phyloP scores from a whole-genome alignment of 1,139 yeast species.

The Blastobotrys apis region DNA sequence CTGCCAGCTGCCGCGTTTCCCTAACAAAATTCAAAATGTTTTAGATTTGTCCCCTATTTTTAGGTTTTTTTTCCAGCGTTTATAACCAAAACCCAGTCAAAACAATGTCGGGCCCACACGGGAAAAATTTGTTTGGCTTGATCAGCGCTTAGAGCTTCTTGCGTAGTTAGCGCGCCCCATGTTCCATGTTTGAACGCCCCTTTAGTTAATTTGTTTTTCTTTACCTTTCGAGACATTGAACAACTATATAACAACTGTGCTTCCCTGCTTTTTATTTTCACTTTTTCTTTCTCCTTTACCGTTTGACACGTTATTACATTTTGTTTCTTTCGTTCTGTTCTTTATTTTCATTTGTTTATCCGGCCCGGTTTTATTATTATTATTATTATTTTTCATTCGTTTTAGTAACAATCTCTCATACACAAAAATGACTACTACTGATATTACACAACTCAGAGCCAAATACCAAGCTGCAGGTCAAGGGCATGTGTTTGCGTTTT shows the following conservation, averaged over 20 bases:
- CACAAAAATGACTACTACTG: slow-evolving; percentile 25
- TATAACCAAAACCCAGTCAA: too few species aligned
- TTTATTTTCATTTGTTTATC: neutral
- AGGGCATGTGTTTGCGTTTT: slow-evolving; percentile 40
- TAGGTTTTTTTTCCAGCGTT: neutral
- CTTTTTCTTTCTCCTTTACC: neutral
- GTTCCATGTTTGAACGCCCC: too few species aligned
- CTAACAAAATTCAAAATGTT: too few species aligned
- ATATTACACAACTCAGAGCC: slow-evolving; percentile 24
- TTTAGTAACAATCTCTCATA: neutral
- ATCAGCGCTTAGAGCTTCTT: too few species aligned
- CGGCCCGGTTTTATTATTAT: neutral
- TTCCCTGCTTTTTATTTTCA: neutral
- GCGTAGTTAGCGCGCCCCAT: too few species aligned
- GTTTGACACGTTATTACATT: neutral
- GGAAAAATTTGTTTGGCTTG: too few species aligned
- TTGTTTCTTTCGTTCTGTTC: neutral
- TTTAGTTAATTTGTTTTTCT: too few species aligned
- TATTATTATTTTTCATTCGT: neutral
- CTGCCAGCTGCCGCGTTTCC: too few species aligned
- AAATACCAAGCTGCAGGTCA: slow-evolving; percentile 38
- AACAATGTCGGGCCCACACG: too few species aligned
- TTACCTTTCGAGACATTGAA: too few species aligned
- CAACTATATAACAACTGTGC: neutral
- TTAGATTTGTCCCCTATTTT: neutral